phyloP scores from a whole-genome alignment of 1,284 basidiomycete species.

The Pholiota adiposa region DNA sequence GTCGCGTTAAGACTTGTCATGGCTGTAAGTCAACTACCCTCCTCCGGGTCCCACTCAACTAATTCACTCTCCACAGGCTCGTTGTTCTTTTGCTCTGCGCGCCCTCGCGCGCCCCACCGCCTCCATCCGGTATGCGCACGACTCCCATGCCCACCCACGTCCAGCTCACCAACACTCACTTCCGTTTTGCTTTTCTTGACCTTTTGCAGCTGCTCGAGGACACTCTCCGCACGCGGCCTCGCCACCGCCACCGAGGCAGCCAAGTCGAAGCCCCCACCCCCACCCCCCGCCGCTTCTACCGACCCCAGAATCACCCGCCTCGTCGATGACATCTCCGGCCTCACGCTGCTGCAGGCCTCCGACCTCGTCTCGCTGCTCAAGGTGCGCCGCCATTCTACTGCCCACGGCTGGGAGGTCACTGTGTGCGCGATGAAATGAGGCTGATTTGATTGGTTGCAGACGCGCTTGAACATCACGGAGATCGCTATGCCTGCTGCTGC shows the following conservation, averaged over 20 bases:
- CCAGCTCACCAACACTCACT: background rate
- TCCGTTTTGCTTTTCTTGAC: constrained; percentile 3
- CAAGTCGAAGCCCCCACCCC: constrained; percentile 47
- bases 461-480: constrained; percentile 96
- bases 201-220: constrained; percentile 36
- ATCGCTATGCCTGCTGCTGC: constrained; percentile 90
- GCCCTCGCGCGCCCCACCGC: constrained; percentile 46
- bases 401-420: no score
- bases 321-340: constrained; percentile 91
- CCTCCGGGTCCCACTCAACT: constrained; percentile 5
- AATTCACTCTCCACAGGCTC: constrained; percentile 39
- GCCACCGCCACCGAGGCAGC: constrained; percentile 51
- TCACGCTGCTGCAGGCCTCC: constrained; percentile 96
- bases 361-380: constrained; percentile 94
- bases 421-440: constrained; percentile 2
- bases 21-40: constrained; percentile 37
- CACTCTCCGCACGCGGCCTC: constrained; percentile 45
- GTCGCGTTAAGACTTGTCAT: constrained; percentile 35
- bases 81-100: constrained; percentile 51
- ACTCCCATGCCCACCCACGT: constrained; percentile 19
- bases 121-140: constrained; percentile 36
- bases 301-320: constrained; percentile 82
- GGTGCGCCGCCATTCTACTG: constrained; percentile 49
- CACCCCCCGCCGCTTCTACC: constrained; percentile 40
- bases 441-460: constrained; percentile 47